These are phyloP conservation scores for Filobasidium uniguttulatum DNA, from an alignment of 1,284 basidiomycete genomes.

Conservation along the genomic window DNA sequence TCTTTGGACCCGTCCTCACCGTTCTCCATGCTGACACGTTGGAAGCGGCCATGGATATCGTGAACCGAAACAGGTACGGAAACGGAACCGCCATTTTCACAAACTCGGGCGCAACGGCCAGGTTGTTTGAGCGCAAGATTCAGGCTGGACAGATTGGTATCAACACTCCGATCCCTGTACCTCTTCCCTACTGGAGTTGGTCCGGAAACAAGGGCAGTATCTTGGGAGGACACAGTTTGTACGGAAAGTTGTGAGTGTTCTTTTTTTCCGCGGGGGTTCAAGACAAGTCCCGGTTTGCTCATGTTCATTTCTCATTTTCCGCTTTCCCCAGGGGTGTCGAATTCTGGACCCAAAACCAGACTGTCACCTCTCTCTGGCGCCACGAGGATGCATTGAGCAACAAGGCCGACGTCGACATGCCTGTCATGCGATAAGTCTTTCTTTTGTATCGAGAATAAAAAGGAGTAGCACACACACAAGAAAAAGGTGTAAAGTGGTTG, in stretches of 20 bases:
- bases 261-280: background rate
- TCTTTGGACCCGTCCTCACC: conserved; percentile 83
- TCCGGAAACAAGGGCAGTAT: conserved; percentile 46
- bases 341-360: conserved; percentile 54
- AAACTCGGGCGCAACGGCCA: conserved; percentile 86
- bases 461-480: too few relatives aligned
- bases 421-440: conserved; percentile 15
- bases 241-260: conserved; percentile 68
- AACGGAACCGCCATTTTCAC: conserved; percentile 97
- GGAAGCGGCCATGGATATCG: conserved; percentile 78
- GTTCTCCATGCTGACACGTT: conserved; percentile 69
- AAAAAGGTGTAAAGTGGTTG: too few relatives aligned
- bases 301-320: background rate
- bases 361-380: conserved; percentile 18
- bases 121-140: conserved; percentile 78
- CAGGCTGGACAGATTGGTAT: conserved; percentile 89
- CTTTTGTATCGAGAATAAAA: too few relatives aligned
- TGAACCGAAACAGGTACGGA: conserved; percentile 72
- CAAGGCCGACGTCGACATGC: conserved; percentile 18
- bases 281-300: background rate
- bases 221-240: conserved; percentile 77
- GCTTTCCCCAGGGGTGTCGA: conserved; percentile 47
- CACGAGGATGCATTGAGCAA: conserved; percentile 16
- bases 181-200: conserved; percentile 11
- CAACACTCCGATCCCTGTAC: conserved; percentile 69